Evolutionary conservation across 495 filamentous ascomycete species (phyloP).

Genomic region (Cudoniella acicularis): DNA sequence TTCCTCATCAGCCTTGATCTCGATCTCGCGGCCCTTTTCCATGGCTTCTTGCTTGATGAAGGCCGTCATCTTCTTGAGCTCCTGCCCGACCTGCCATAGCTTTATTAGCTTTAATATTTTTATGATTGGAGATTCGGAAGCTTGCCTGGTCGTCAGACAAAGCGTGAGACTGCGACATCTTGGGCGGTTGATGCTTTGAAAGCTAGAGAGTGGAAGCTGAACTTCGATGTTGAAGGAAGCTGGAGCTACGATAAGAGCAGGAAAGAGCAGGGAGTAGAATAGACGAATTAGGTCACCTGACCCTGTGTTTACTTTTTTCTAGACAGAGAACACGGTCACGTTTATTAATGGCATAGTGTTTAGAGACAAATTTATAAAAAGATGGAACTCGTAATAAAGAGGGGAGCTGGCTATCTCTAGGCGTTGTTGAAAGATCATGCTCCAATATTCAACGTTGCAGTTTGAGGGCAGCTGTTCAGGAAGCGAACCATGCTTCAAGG

Average conservation of each 20-base stretch:
- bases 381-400: background rate
- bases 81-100: conserved; percentile 68
- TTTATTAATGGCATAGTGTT: background rate
- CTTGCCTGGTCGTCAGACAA: conserved; percentile 93
- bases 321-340: background rate
- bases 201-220: background rate
- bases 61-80: conserved; percentile 99
- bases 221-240: background rate
- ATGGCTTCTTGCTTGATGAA: conserved; percentile 99
- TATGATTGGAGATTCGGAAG: conserved; percentile 8
- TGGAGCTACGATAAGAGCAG: conserved; percentile 1
- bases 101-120: conserved; percentile 6
- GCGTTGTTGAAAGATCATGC: background rate
- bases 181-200: conserved; percentile 14
- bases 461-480: background rate
- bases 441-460: background rate
- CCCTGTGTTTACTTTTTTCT: background rate
- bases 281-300: background rate
- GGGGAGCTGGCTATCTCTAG: no score
- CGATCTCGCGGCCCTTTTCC: conserved; percentile 95
- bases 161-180: conserved; percentile 87
- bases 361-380: background rate
- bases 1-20: conserved; percentile 96
- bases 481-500: background rate
- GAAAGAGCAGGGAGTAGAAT: background rate